Evolutionary conservation across 1,139 yeast species (phyloP), one percentile per base, ranked within the genome.

Genomic region (Hansenula sp.): DNA sequence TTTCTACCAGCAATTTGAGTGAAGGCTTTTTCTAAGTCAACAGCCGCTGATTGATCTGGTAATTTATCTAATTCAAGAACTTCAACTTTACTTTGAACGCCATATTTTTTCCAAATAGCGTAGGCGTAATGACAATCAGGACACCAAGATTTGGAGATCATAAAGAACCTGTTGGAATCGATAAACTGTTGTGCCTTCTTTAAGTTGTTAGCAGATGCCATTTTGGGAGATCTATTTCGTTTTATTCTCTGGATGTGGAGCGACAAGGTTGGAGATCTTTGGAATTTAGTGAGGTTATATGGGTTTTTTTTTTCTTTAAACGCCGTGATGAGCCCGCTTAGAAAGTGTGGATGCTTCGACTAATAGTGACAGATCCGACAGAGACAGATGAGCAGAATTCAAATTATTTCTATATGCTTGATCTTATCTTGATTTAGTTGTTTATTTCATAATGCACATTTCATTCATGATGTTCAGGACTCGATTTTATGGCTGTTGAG

Each of bases 81-180:
- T 41, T 71, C 67, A 19, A 82, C 66, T 51, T 81, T 79, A 45
- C 69, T 66, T 9, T 55, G 52, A 10, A 81, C 79, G 17, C 72
- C 69, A 53, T 71, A 74, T 43, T 75, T 71, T 42, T 72, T 68
- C 72, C 80, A 82, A 18, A 82, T 63, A 21, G 65, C 64, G 48
- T 77, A 71, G 11, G 84, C 77, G 57, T 81, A 84, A 41, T 74
- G 78, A 55, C 91, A 84, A 55, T 84, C 91, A 2, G 88, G 86
- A 61, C 91, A 84, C 90, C 90, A 84, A 18, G 84, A 73, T 53
- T 84, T 84, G 36, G 86, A 77, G 15, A 84, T 61, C 73, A 81
- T 76, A 47, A 84, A 69, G 53, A 65, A 77, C 40, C 67, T 70
- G 62, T 82, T 67, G 6, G 65, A 54, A 7, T 61, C 45, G 42